Conservation (phyloP, 495 filamentous ascomycete genomes). For the Poronia punctata region DNA sequence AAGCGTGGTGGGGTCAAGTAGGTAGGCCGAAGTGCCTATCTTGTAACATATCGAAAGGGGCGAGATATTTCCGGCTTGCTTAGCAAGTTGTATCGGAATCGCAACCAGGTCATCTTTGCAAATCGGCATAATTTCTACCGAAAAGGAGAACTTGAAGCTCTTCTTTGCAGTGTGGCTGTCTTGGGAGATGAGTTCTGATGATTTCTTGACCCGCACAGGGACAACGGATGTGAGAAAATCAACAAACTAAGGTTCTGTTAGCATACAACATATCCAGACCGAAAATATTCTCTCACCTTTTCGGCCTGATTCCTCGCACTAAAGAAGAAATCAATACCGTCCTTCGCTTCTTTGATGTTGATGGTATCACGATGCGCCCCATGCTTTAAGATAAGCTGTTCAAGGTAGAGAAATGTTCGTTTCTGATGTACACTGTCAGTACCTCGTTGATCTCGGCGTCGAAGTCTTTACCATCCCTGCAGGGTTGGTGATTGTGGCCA, state of each 20-base stretch:
- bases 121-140: constrained; percentile 78
- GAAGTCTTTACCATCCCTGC: too few species aligned
- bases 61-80: constrained; percentile 76
- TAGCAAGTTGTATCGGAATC: constrained; percentile 82
- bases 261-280: background rate
- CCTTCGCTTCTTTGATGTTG: constrained; percentile 91
- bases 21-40: constrained; percentile 82
- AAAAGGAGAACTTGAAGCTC: constrained; percentile 88
- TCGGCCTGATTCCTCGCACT: constrained; percentile 83
- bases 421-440: constrained; percentile 48
- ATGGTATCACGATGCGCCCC: constrained; percentile 86
- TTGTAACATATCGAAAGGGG: constrained; percentile 77
- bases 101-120: constrained; percentile 96
- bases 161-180: constrained; percentile 86
- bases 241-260: constrained; percentile 47
- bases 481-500: background rate
- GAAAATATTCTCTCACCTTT: constrained; percentile 29
- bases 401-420: constrained; percentile 91
- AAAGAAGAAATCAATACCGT: constrained; percentile 95
- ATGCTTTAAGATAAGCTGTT: constrained; percentile 93
- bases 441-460: background rate
- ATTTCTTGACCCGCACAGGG: constrained; percentile 74
- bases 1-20: constrained; percentile 85
- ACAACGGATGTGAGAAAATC: constrained; percentile 80
- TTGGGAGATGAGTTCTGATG: constrained; percentile 84